Evolutionary conservation across 768 basidiomycete genomes (phyloP), one percentile per base, ranked within the genome.

Genomic region (Hortiboletus campestris): DNA sequence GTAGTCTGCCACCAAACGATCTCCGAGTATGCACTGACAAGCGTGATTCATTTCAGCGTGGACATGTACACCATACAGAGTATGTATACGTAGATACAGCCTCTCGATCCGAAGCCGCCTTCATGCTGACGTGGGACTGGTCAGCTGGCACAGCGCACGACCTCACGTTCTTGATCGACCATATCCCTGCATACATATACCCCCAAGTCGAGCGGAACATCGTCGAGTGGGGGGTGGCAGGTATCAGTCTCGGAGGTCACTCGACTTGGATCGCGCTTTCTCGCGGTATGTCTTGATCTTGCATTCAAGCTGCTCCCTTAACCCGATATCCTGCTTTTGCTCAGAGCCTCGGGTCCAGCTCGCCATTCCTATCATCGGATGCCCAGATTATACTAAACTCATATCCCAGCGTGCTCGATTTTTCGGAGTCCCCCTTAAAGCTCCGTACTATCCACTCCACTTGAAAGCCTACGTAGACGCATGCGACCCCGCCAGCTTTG

Each of bases 191-290:
- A 0, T 87, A 86, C 65, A 68, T 95, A 10, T 95, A 86, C 65
- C 91, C 92, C 0, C 59, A 72, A 13, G 83, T 74, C 12, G 85
- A 91, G 60, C 77, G 82, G 28, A 67, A 63, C 14, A 79, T 95
- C 36, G 77, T 73, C 7, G 78, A 83, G 53, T 97, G 88, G 86
- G 83, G 84, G 12, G 76, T 88, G 4, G 79, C 82, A 0, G 94
- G 94, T 0, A 78, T 88, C 61, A 90, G 88, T 57, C 81, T 97
- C 1, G 94, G 93, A 1, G 93, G 92, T 0, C 92, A 97, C 67
- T 79, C 90, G 0, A 78, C 89, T 0, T 95, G 93, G 92, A 78
- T 88, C 31, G 74, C 78, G 2, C 78, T 91, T 35, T 65, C 79
- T 20, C 74, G 75, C 59, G 79, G 80, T 75, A 66, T 16, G 67